Evolutionary conservation across 495 filamentous ascomycete genomes (phyloP).

Genomic region (Neurospora cerealis): DNA sequence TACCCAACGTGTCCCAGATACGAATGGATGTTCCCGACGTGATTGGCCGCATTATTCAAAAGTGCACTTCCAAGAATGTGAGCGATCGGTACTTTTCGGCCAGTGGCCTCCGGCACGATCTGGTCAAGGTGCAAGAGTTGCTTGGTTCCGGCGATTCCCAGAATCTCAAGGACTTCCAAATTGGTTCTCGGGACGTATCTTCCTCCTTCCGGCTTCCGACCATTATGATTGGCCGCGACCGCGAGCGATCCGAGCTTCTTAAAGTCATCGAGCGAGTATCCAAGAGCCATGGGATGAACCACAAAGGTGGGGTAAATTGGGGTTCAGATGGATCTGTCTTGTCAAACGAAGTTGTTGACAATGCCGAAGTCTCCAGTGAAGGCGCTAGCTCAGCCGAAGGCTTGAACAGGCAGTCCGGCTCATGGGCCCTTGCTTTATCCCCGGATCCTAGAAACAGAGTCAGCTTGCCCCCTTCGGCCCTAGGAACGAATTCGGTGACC

Average conservation of each 20-base stretch:
- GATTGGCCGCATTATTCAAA: slow-evolving; percentile 70
- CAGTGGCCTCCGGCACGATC: slow-evolving; percentile 68
- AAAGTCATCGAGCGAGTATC: slow-evolving; percentile 63
- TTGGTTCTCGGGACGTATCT: slow-evolving; percentile 69
- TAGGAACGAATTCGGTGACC: slow-evolving; percentile 20
- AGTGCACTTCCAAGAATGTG: slow-evolving; percentile 80
- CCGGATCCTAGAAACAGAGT: slow-evolving; percentile 37
- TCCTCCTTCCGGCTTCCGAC: slow-evolving; percentile 78
- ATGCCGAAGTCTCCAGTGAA: slow-evolving; percentile 40
- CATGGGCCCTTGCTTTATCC: slow-evolving; percentile 40
- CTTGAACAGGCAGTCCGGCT: slow-evolving; percentile 22
- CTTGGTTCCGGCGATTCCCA: slow-evolving; percentile 64
- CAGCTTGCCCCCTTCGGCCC: slow-evolving; percentile 21
- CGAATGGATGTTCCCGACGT: slow-evolving; percentile 73
- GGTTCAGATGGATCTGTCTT: slow-evolving; percentile 46
- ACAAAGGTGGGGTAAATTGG: slow-evolving; percentile 32
- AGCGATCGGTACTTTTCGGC: slow-evolving; percentile 78
- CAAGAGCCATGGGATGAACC: slow-evolving; percentile 42
- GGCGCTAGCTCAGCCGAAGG: slow-evolving; percentile 39
- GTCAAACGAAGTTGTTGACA: slow-evolving; percentile 47
- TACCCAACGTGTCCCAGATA: slow-evolving; percentile 62
- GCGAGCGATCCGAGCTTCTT: slow-evolving; percentile 59
- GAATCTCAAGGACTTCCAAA: slow-evolving; percentile 56
- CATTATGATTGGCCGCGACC: slow-evolving; percentile 65
- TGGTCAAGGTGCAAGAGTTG: slow-evolving; percentile 56